Evolutionary conservation across 1,284 basidiomycete genomes (phyloP), one percentile per base, ranked within the genome.

Genomic region (Waitea zeae): DNA sequence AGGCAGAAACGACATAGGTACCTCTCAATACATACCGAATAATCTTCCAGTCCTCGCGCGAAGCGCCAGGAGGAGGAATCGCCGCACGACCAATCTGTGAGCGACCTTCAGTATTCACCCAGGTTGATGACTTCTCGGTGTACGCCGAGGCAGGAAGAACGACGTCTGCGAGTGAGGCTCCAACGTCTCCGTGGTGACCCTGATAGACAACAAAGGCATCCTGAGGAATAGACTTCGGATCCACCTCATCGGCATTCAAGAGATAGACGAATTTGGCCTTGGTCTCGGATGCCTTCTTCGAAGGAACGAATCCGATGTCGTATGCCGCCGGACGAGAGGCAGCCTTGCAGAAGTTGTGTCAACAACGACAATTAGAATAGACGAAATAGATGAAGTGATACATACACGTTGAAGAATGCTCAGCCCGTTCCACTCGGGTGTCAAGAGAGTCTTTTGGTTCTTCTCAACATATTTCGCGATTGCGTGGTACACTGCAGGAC

Each of bases 181-280:
- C 93, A 30, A 89, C 67, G 53, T 99, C 95, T 53, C 95, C 95
- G 52, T 98, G 93, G 58, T 97, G 93, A 31, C 95, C 95, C 56
- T 98, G 95, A 61, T 98, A 99, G 12, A 98, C 93, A 31, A 98
- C 93, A 50, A 98, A 98, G 1, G 93, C 90, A 48, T 92, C 75
- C 42, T 75, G 64, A 20, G 95, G 92, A 42, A 99, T 95, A n/a
- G 77, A 73, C 39, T 78, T 71, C 30, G 89, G 82, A 49, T 90
- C 73, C 38, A 98, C 61, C 52, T 97, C 92, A 49, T 98, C 95
- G 4, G 93, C 90, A 53, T 93, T 93, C 42, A 98, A 74, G 36
- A 99, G 75, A 62, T 96, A 97, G 49, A 99, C 64, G 58, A 98
- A 98, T 61, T 97, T 99, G 43, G 95, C 82, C 43, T 71, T 78